Conservation (phyloP, 2,329 filamentous ascomycete genomes). For the Westerdykella aurantiaca region DNA sequence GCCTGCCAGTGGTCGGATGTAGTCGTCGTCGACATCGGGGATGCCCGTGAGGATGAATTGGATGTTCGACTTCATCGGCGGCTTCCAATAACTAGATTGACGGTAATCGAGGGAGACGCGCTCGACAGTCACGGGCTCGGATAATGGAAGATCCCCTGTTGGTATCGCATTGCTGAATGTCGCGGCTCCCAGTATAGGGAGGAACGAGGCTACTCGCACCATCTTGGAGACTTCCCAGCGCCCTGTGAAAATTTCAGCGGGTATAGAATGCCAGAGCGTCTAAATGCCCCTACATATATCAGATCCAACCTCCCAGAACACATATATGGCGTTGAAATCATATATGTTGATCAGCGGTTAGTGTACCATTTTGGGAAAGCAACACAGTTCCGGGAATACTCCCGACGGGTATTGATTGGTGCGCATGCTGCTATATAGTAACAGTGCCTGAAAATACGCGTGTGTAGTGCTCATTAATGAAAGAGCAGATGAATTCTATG, state of each 20-base stretch:
- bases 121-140: constrained; percentile 8
- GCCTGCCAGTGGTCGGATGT: constrained; percentile 13
- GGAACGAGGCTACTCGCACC: constrained; percentile 1
- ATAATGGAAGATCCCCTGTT: constrained; percentile 11
- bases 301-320: neutral
- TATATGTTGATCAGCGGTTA: constrained; percentile 9
- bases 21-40: constrained; percentile 15
- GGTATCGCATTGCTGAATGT: constrained; percentile 8
- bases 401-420: constrained; percentile 4
- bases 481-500: constrained; percentile 1
- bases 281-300: neutral
- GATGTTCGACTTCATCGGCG: constrained; percentile 18
- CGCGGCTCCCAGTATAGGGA: constrained; percentile 4
- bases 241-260: neutral
- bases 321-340: too few relatives aligned
- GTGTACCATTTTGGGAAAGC: constrained; percentile 5
- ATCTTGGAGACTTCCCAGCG: neutral
- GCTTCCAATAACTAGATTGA: constrained; percentile 12
- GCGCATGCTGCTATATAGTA: neutral
- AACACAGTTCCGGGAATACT: neutral
- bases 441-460: neutral
- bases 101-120: constrained; percentile 4
- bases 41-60: constrained; percentile 20
- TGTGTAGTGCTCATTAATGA: constrained; percentile 2
- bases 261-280: neutral